Percentiles rank a stretch among this genome's conserved stretches.
Conservation (phyloP, 257 asterid species). For the Plantago elongata region DNA sequence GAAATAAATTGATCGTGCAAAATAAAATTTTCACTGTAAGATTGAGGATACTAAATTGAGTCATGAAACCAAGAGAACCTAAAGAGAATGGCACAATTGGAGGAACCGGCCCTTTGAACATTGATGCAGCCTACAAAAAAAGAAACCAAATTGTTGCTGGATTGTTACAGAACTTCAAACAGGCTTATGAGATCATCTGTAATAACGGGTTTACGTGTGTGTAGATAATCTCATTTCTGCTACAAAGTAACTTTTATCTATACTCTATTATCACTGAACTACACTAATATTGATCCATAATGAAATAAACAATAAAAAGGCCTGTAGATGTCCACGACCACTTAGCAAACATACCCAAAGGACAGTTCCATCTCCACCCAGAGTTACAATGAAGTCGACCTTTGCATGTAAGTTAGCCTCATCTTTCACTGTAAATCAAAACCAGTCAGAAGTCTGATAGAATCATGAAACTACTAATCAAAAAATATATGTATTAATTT, state of each 20-base stretch:
- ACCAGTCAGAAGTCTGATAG: conserved; percentile 5
- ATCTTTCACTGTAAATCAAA: conserved; percentile 55
- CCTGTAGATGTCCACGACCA: not conserved
- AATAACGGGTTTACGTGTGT: not conserved
- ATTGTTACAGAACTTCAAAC: too few species aligned
- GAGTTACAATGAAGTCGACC: conserved; percentile 87
- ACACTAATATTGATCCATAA: not conserved
- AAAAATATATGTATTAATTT: not conserved
- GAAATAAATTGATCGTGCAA: conserved; percentile 13
- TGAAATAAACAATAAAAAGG: not conserved
- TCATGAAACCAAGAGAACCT: conserved; percentile 99
- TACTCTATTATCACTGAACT: too few species aligned
- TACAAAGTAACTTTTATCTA: not conserved
- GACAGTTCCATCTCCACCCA: conserved; percentile 99
- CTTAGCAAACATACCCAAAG: conserved; percentile 71
- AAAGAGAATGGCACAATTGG: conserved; percentile 94
- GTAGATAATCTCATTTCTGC: not conserved
- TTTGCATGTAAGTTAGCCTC: conserved; percentile 67
- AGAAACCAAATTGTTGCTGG: not conserved
- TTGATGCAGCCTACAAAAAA: conserved; percentile 87
- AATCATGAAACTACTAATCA: not conserved
- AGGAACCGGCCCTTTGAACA: conserved; percentile 99
- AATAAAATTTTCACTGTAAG: conserved; percentile 5
- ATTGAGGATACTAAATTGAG: conserved; percentile 87
- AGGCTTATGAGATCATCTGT: not conserved